phyloP scores from a whole-genome alignment of 108 stramenopile genomes.

The Skeletonema potamos region DNA sequence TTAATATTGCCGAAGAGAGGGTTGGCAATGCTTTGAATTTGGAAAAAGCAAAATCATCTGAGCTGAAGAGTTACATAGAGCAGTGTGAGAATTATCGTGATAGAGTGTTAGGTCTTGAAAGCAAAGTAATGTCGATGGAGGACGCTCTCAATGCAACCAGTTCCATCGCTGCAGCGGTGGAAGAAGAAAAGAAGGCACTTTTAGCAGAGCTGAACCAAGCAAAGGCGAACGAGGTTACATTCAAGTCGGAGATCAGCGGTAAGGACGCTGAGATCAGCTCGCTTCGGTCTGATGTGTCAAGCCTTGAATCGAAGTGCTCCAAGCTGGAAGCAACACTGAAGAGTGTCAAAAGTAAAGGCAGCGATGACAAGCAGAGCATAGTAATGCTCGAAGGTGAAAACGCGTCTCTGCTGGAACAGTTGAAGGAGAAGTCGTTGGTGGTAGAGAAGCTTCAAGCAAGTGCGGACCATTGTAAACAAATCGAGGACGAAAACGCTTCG shows the following conservation, averaged over 20 bases:
- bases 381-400: conserved; percentile 33
- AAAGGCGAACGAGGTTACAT: not conserved
- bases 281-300: conserved; percentile 11
- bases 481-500: conserved; percentile 16
- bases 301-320: conserved; percentile 10
- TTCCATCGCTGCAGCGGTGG: conserved; percentile 14
- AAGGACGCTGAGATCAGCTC: conserved; percentile 9
- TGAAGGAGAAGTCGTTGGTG: conserved; percentile 10
- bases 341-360: conserved; percentile 1
- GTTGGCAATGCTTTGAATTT: conserved; percentile 15
- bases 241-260: conserved; percentile 7
- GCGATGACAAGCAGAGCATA: conserved; percentile 12
- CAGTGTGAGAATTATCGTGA: conserved; percentile 46
- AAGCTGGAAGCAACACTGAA: conserved; percentile 6
- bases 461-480: conserved; percentile 9
- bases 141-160: conserved; percentile 26
- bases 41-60: conserved; percentile 14
- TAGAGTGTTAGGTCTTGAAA: conserved; percentile 28
- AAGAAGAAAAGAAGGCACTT: conserved; percentile 22
- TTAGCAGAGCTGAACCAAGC: conserved; percentile 8
- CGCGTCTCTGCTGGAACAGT: conserved; percentile 14
- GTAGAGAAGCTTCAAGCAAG: conserved; percentile 18
- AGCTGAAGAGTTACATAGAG: conserved; percentile 36
- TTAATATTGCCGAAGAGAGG: conserved; percentile 33
- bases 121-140: conserved; percentile 21